Percentiles rank a stretch among this genome's conserved stretches.
These are phyloP conservation scores for Luzula sylvatica DNA, from an alignment of 176 grass and related monocot species.

Conservation along the genomic window DNA sequence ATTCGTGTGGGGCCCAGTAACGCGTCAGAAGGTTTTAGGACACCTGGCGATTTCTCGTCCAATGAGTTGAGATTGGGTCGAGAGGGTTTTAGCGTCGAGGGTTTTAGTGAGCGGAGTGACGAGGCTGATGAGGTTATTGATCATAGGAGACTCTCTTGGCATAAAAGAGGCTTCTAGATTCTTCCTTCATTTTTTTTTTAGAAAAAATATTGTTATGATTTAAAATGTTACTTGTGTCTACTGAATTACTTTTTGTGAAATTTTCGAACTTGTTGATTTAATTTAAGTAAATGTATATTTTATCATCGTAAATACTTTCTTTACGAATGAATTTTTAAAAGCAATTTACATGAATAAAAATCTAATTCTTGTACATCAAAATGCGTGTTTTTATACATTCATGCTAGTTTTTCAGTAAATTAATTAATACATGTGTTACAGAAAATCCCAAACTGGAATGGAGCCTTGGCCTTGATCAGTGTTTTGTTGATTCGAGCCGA, in stretches of 20 bases:
- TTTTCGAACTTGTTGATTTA: no score
- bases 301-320: no score
- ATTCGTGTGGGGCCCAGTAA: slow-evolving; percentile 49
- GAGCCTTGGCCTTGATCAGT: slow-evolving; percentile 55
- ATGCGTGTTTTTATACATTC: no score
- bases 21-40: slow-evolving; percentile 30
- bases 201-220: no score
- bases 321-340: no score
- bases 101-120: slow-evolving; percentile 19
- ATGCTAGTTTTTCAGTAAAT: no score
- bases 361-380: no score
- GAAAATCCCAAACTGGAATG: slow-evolving; percentile 90
- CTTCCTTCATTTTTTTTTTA: background rate
- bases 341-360: no score
- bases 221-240: no score
- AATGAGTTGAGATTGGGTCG: slow-evolving; percentile 27
- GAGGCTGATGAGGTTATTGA: slow-evolving; percentile 4
- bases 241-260: no score
- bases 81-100: slow-evolving; percentile 24
- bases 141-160: slow-evolving; percentile 77
- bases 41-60: slow-evolving; percentile 39
- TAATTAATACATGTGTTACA: no score
- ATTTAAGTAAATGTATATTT: no score
- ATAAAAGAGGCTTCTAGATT: slow-evolving; percentile 49
- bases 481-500: slow-evolving; percentile 39